Base-by-base conservation (phyloP, 208 protist species). In the Leishmania martiniquensis region DNA sequence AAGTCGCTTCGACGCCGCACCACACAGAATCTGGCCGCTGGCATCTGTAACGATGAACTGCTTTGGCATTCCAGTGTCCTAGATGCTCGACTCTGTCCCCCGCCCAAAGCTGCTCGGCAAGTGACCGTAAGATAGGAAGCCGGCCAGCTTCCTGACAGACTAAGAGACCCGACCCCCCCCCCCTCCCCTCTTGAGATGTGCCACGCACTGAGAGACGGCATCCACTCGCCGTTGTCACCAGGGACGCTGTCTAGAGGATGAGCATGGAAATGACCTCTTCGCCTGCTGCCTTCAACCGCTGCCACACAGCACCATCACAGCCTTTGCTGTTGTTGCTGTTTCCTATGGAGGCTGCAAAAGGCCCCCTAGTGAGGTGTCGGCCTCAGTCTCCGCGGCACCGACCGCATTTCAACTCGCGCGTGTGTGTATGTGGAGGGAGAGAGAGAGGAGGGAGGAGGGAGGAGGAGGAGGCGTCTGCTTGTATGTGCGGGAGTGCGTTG, bases 161-260 rank as follows among this genome's bases (percentile, higher is more conserved):
- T n/a, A n/a, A n/a, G n/a, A n/a, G n/a, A n/a, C n/a, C n/a, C n/a
- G n/a, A n/a, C n/a, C n/a, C n/a, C n/a, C n/a, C n/a, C n/a, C n/a
- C n/a, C n/a, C n/a, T n/a, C n/a, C n/a, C n/a, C n/a, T n/a, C n/a
- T n/a, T n/a, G n/a, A n/a, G n/a, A n/a, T n/a, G n/a, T n/a, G n/a
- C 55, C 55, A 60, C 55, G 55, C 55, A 60, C n/a, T 29, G 55
- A 60, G n/a, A n/a, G n/a, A n/a, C n/a, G n/a, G 55, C 32, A n/a
- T 34, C 55, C 55, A 7, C 55, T 6, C 32, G n/a, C 55, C n/a
- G n/a, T n/a, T 10, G 55, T 4, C n/a, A 29, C 1, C n/a, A 34
- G 9, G 55, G 3, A 4, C 55, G n/a, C 55, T 60, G 55, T 10
- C n/a, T 60, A 29, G 32, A 29, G 32, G n/a, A 12, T 17, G 0